Conservation (phyloP, 441 rosid species). For the Erodium chrysanthum region DNA sequence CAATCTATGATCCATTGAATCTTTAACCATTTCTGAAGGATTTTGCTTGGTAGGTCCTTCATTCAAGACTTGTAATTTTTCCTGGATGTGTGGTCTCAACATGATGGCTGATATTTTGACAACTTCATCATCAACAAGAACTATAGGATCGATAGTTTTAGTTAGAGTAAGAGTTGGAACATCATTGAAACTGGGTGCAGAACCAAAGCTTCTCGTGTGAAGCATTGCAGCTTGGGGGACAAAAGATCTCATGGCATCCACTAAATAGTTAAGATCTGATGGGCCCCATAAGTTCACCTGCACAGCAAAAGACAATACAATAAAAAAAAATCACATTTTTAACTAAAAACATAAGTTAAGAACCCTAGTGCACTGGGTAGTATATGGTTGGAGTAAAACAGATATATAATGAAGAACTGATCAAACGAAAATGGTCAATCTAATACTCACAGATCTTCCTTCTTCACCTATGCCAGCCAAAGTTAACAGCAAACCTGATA, state of each 20-base stretch:
- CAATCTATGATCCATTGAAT: background rate
- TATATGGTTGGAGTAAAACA: background rate
- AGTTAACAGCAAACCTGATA: slow-evolving; percentile 55
- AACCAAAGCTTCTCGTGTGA: slow-evolving; percentile 72
- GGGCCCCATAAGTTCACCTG: slow-evolving; percentile 96
- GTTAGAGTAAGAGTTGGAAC: slow-evolving; percentile 20
- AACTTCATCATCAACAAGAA: slow-evolving; percentile 65
- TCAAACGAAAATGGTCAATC: slow-evolving; percentile 1
- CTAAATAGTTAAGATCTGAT: slow-evolving; percentile 77
- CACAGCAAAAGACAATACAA: slow-evolving; percentile 16
- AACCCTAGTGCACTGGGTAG: background rate
- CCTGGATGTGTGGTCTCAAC: slow-evolving; percentile 31
- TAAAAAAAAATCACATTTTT: background rate
- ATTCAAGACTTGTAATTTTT: slow-evolving; percentile 12
- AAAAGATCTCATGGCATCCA: slow-evolving; percentile 86
- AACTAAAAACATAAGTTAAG: background rate
- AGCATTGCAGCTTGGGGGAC: slow-evolving; percentile 95
- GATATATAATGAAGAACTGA: background rate
- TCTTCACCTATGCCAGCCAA: slow-evolving; percentile 70
- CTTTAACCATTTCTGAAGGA: slow-evolving; percentile 1
- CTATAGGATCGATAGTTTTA: slow-evolving; percentile 37
- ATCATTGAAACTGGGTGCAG: slow-evolving; percentile 31
- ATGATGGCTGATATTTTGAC: slow-evolving; percentile 82
- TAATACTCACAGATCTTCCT: slow-evolving; percentile 57
- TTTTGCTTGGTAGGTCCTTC: background rate